Conservation (phyloP, 805 yeast species). For the Komagataella populi region DNA sequence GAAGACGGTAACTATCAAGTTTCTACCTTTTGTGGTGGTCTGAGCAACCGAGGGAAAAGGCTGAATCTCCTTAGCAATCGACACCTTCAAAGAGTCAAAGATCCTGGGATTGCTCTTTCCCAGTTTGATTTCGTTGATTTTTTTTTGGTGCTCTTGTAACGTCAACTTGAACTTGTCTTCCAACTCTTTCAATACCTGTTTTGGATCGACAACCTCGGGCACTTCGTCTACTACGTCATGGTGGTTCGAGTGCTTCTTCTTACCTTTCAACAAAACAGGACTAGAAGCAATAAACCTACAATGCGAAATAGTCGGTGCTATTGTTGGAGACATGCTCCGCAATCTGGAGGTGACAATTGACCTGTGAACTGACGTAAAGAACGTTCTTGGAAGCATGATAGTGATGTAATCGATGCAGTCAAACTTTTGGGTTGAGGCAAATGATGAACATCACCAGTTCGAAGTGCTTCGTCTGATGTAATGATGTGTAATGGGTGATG, state of each 20-base stretch:
- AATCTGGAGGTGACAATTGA: not conserved
- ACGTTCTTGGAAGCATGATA: not conserved
- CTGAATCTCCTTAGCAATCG: conserved; percentile 29
- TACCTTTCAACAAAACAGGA: conserved; percentile 3
- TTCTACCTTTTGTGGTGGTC: conserved; percentile 47
- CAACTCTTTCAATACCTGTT: conserved; percentile 21
- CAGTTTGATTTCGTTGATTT: conserved; percentile 47
- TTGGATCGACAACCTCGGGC: conserved; percentile 14
- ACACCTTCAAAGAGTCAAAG: conserved; percentile 46
- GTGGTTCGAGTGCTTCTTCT: conserved; percentile 1
- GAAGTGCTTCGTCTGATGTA: not conserved
- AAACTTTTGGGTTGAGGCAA: not conserved
- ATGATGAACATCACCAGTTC: not conserved
- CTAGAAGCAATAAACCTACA: not conserved
- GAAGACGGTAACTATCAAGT: conserved; percentile 68
- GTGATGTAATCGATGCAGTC: not conserved
- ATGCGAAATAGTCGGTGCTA: not conserved
- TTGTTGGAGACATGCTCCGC: not conserved
- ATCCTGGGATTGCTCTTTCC: conserved; percentile 59
- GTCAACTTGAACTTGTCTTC: conserved; percentile 31
- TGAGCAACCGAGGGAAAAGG: conserved; percentile 57
- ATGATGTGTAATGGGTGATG: not conserved
- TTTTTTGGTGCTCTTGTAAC: conserved; percentile 37
- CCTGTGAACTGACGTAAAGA: not conserved
- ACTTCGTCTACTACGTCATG: conserved; percentile 7